These are phyloP conservation scores for Casaregolazyma lundiana DNA, from an alignment of 1,139 yeast species.

Conservation along the genomic window DNA sequence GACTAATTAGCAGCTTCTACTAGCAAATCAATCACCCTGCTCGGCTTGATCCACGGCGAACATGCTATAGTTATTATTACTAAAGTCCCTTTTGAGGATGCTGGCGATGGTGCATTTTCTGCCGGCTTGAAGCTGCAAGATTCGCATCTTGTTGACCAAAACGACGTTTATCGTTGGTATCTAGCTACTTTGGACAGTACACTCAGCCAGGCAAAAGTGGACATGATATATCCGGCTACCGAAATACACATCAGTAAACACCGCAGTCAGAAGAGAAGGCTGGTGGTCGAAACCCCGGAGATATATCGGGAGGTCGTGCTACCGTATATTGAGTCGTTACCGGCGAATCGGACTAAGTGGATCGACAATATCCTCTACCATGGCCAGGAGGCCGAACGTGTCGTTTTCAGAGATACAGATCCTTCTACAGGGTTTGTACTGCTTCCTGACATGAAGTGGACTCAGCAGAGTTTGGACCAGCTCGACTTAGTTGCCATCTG, in stretches of 20 bases:
- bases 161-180: conserved; percentile 87
- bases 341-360: conserved; percentile 81
- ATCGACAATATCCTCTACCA: conserved; percentile 76
- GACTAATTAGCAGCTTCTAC: conserved; percentile 49
- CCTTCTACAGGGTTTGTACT: conserved; percentile 42
- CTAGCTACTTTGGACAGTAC: conserved; percentile 48
- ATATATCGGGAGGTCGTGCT: conserved; percentile 56
- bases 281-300: conserved; percentile 77
- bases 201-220: conserved; percentile 55
- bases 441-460: conserved; percentile 70
- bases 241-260: conserved; percentile 77
- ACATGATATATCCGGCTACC: conserved; percentile 85
- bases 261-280: conserved; percentile 50
- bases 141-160: conserved; percentile 50
- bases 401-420: conserved; percentile 60
- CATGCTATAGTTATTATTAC: conserved; percentile 72
- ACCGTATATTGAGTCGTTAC: conserved; percentile 75
- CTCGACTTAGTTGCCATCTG: conserved; percentile 79
- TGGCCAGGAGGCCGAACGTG: conserved; percentile 80
- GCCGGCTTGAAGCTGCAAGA: conserved; percentile 25
- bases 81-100: conserved; percentile 54
- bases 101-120: conserved; percentile 18
- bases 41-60: conserved; percentile 58
- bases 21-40: conserved; percentile 55
- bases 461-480: conserved; percentile 60